Conservation (phyloP, 768 basidiomycete species). For the Pisolithus albus region DNA sequence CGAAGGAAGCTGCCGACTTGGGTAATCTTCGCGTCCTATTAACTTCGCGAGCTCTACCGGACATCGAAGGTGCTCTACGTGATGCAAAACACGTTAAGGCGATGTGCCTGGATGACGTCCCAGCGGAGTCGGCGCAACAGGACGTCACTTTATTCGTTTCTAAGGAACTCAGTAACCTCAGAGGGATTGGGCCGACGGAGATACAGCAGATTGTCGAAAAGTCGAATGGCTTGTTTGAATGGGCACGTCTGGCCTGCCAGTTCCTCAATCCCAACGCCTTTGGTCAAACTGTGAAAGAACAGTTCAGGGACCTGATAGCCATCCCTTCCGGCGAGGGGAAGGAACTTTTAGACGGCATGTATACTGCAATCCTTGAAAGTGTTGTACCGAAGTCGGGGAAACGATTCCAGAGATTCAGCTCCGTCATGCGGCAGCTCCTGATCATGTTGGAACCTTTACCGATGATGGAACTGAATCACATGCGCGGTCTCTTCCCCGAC, state of each 20-base stretch:
- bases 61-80: neutral
- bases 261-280: neutral
- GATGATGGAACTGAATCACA: neutral
- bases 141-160: neutral
- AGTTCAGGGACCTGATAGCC: neutral
- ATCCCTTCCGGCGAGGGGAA: neutral
- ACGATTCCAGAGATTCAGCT: neutral
- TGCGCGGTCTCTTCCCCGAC: neutral
- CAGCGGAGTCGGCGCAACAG: neutral
- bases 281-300: neutral
- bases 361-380: neutral
- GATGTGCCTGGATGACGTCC: neutral
- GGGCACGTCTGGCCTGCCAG: neutral
- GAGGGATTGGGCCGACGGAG: neutral
- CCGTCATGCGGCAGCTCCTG: neutral
- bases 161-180: neutral
- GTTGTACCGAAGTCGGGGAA: neutral
- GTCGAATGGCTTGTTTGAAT: neutral
- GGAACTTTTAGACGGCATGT: neutral
- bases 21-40: neutral
- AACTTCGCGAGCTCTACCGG: neutral
- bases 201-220: neutral
- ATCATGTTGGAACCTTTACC: constrained; percentile 3
- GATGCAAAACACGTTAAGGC: neutral
- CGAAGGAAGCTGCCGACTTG: neutral